Evolutionary conservation across 768 basidiomycete species (phyloP), one percentile per base, ranked within the genome.

Genomic region (Tephrocybe sp.): DNA sequence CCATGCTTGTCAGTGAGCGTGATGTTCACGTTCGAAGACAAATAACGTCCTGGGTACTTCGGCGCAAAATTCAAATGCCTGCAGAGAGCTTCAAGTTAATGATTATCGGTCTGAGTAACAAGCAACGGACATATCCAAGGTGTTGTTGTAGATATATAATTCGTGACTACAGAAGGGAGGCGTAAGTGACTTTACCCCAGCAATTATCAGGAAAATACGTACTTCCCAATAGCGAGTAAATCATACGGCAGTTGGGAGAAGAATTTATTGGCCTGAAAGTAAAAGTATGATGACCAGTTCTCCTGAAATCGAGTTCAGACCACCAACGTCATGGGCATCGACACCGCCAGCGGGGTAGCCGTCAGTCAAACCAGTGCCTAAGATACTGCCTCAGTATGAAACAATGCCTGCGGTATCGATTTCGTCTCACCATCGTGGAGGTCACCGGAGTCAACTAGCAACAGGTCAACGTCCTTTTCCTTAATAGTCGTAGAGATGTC

Each of bases 11-110:
- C 75, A 16, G 73, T 53, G 5, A 87, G 59, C 1, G 91, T 92
- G 62, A 96, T 89, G 68, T 95, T 92, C 49, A 46, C 89, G 60
- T 96, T 96, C 1, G 86, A 89, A 1, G 90, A 84, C 42, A 97
- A 70, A 64, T 92, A 94, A 39, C 84, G 77, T 9, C 87, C 90
- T 5, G 79, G 73, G 65, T 84, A 76, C 42, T 80, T 69, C 2
- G 59, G 84, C 5, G 71, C 82, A 57, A 92, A 87, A 61, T 86
- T 86, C 44, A 73, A 67, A 63, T 86, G 72, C 71, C 80, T 86
- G 44, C 19, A 34, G n/a, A 5, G 16, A 16, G 16, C 18, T 19
- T 37, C n/a, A 37, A 19, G 9, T 30, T 12, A 9, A n/a, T 5
- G n/a, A 37, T 5, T 5, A 19, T 18, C 25, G n/a, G 27, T 24